Conservation (phyloP, 1,284 basidiomycete species). For the Kalmanozyma brasiliensis region DNA sequence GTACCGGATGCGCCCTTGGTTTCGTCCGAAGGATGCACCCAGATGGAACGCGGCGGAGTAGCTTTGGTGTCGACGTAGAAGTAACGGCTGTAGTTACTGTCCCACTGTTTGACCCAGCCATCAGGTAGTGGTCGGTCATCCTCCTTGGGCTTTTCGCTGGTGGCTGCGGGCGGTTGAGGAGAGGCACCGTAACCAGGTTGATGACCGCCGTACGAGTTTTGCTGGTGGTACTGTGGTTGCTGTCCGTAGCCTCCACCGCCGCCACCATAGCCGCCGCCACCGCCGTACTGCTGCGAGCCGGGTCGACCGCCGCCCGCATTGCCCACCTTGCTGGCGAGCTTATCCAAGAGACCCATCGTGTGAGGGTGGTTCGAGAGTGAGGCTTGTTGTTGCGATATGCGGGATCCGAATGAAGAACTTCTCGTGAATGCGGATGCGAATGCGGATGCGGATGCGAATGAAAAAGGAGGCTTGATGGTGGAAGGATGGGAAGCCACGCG, state of each 20-base stretch:
- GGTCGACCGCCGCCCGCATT: slow-evolving; percentile 29
- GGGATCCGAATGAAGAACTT: too few species aligned
- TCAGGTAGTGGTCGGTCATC: slow-evolving; percentile 56
- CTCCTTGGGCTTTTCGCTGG: slow-evolving; percentile 31
- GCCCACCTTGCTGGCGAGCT: slow-evolving; percentile 55
- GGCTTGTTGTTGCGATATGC: too few species aligned
- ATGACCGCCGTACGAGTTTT: slow-evolving; percentile 22
- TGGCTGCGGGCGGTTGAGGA: slow-evolving; percentile 4
- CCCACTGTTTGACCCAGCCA: slow-evolving; percentile 65
- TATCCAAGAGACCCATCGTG: slow-evolving; percentile 59
- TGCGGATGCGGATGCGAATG: too few species aligned
- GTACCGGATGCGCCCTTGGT: slow-evolving; percentile 7
- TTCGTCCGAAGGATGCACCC: slow-evolving; percentile 63
- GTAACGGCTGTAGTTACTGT: slow-evolving; percentile 61
- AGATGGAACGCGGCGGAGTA: slow-evolving; percentile 62
- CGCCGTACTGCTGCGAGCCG: slow-evolving; percentile 36
- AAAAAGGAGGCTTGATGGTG: not conserved
- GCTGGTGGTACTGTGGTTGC: slow-evolving; percentile 31
- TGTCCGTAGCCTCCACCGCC: slow-evolving; percentile 23
- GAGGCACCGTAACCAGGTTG: slow-evolving; percentile 5
- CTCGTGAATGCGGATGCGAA: too few species aligned
- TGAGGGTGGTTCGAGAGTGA: too few species aligned
- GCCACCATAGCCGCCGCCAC: slow-evolving; percentile 35
- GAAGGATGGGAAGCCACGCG: not conserved
- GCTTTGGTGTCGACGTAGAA: slow-evolving; percentile 65